Evolutionary conservation across 805 yeast genomes (phyloP), one percentile per base, ranked within the genome.

Genomic region (Nakazawaea pomicola): DNA sequence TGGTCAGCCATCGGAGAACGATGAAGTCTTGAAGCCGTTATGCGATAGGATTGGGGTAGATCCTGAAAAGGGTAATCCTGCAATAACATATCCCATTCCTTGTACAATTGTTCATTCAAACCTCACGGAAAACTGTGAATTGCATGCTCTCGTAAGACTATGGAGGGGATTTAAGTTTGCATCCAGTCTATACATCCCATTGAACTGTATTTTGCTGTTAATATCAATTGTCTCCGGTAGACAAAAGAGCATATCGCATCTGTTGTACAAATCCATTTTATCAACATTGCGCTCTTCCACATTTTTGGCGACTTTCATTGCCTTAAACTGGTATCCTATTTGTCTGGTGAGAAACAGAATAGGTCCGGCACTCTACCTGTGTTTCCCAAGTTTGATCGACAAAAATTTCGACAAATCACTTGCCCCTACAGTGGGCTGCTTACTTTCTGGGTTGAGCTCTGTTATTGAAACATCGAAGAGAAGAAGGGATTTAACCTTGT

Each of bases 81-180:
- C 47, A 3, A 40, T 38, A 28, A 51, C 53, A 27, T 44, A 41
- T 14, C 74, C 72, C 1, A 48, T 71, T 20, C 62, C 60, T 4
- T 71, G 77, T 49, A 53, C 48, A 12, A 46, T 68, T 16, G 65
- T 70, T 4, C 77, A 71, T 51, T 64, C 64, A 2, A 66, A 63
- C 51, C 40, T 49, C 36, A 55, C 67, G 11, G 42, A 50, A 4
- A 67, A 51, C 49, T 71, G 77, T 49, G 76, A 71, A 46, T 29
- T 65, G 12, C 73, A 71, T 52, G 75, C 74, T 4, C 50, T 68
- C 23, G 69, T 69, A 67, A 46, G 76, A 32, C 67, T 68, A 43
- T 49, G 37, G 40, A 52, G 72, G 37, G 74, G 75, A 2, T 65
- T 71, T 46, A 44, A 41, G 34, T 62, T 64, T 44, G 69, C 75